Evolutionary conservation across 2,329 filamentous ascomycete species (phyloP), one percentile per base, ranked within the genome.

Genomic region (Apiospora koreana): DNA sequence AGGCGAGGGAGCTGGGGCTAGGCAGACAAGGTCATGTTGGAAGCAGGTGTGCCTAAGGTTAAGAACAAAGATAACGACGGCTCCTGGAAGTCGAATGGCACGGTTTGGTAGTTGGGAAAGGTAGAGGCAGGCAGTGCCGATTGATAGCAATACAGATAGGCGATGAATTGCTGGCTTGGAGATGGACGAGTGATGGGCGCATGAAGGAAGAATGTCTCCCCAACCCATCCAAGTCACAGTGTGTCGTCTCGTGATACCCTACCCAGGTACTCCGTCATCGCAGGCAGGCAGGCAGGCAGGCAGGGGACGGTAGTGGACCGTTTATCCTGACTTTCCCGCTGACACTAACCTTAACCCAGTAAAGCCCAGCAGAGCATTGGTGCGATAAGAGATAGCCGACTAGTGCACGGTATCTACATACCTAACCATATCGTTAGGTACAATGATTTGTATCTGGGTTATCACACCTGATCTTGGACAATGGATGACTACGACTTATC

Each of bases 1-100:
- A 69, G 68, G 65, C 58, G 54, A 43, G 28, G 64, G 50, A 65
- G 65, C 58, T 42, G 67, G 46, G 68, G 25, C 68, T 71, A 72
- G 69, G 50, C 65, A 68, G 69, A 70, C 68, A 35, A 66, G 68
- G 68, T 69, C 70, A 71, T 71, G 65, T 50, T 68, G 64, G 64
- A 43, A 66, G n/a, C 41, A 43, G 64, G 38, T 31, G 54, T 62
- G 54, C 31, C 54, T 38, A 62, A 38, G 54, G 54, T 62, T 62
- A 62, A 62, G 54, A 38, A 38, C 28, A 58, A 38, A 62, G 31
- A 62, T 62, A n/a, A 9, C 54, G 18, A 12, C 31, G 31, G 28
- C 0, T 58, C 28, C 6, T n/a, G 54, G 31, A 62, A 38, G 54
- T 38, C 54, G 18, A 58, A n/a, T 38, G 31, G 16, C 7, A 62